Evolutionary conservation across 371 early-diverging fungal species (phyloP).

Genomic region (Rhizopus delemar): DNA sequence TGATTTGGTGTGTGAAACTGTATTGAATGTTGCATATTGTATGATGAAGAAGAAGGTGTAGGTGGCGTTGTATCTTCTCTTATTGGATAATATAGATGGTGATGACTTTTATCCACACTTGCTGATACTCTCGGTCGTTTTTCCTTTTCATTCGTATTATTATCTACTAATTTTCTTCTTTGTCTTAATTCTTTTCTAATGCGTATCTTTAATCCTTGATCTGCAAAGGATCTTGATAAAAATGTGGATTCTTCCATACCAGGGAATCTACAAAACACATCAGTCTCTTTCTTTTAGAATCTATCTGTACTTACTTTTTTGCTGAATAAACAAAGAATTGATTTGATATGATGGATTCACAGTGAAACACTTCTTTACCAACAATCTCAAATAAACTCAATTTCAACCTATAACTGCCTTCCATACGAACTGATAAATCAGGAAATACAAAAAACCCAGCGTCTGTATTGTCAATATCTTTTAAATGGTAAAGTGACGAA

Average conservation of each 20-base stretch:
- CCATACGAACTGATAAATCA: slow-evolving; percentile 89
- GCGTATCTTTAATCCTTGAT: slow-evolving; percentile 93
- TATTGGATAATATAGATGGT: not conserved
- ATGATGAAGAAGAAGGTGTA: not conserved
- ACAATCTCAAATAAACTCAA: slow-evolving; percentile 88
- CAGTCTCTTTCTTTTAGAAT: not conserved
- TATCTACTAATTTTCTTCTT: slow-evolving; percentile 30
- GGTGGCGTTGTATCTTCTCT: not conserved
- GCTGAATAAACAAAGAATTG: slow-evolving; percentile 86
- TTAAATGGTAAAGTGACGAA: slow-evolving; percentile 85
- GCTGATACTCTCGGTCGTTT: slow-evolving; percentile 4
- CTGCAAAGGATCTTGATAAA: slow-evolving; percentile 87
- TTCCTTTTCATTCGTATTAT: slow-evolving; percentile 3
- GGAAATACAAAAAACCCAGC: slow-evolving; percentile 97
- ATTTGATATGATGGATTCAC: slow-evolving; percentile 77
- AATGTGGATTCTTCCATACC: slow-evolving; percentile 94
- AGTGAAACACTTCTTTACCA: slow-evolving; percentile 77
- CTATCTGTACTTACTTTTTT: slow-evolving; percentile 59
- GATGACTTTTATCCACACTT: not conserved
- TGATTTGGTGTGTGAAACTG: not conserved
- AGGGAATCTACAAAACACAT: slow-evolving; percentile 63
- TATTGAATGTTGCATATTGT: not conserved
- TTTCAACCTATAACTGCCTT: slow-evolving; percentile 87
- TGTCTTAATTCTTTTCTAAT: slow-evolving; percentile 73
- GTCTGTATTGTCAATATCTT: slow-evolving; percentile 82